Evolutionary conservation across 228 moss, liverwort and hornwort genomes (phyloP), one percentile per base, ranked within the genome.

Genomic region (Sphagnum magellanicum): DNA sequence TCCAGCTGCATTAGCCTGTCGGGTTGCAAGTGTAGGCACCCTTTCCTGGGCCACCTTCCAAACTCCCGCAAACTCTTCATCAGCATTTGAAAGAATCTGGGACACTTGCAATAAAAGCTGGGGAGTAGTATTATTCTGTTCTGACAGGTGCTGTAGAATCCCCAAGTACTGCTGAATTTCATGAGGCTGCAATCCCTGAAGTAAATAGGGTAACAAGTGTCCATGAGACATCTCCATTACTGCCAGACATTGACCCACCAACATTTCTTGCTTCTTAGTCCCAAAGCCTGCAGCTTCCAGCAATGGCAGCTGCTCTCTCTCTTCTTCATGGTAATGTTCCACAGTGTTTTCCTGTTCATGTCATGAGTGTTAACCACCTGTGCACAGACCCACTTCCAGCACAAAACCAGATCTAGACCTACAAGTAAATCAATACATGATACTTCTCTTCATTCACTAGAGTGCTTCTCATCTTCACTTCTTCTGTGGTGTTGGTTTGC

Each of bases 291-390:
- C 80, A 17, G 89, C 83, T 69, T 95, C 88, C 12, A 95, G 67
- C 17, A 90, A 72, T 6, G 92, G 92, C 10, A 92, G 67, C 6
- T 92, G 88, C 61, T 89, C 85, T 49, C 67, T 88, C 74, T 95
- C 95, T 82, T 95, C 95, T 82, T 90, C 90, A 80, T 81, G 77
- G 58, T 92, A 95, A 5, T 95, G 95, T 68, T 80, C 82, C 72
- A 74, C 75, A 9, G 84, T 87, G 48, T 92, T 81, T 4, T 61
- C 12, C 95, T 92, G 92, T 67, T 74, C 8, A 49, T 65, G 48
- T 32, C 32, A 32, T 32, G 32, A 32, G 32, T 32, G 32, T 32
- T 32, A 32, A 32, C 32, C 32, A 32, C 3, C 32, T 32, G 32
- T 32, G 32, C 32, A 32, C 32, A 32, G 32, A 32, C 32, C 32